A percentile compares a stretch with the other conserved stretches of the same genome.
Conservation (phyloP, 2,329 filamentous ascomycete species). For the Ophiocordyceps camponoti-leonardi region DNA sequence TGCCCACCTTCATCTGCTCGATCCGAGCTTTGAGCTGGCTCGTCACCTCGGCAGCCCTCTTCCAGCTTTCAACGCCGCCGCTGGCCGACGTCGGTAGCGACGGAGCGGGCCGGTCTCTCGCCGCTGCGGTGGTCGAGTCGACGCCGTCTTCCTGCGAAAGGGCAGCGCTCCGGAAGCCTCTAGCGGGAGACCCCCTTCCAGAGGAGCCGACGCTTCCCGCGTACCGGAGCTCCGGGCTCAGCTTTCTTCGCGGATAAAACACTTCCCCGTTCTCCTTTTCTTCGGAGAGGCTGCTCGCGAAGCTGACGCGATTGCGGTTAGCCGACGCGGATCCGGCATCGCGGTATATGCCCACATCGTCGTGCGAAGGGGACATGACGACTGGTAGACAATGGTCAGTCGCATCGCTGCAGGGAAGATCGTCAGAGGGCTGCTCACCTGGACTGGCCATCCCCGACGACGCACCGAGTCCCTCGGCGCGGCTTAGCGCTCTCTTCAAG, state of each 20-base stretch:
- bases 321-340: constrained; percentile 25
- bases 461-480: constrained; percentile 33
- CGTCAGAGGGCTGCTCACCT: constrained; percentile 6
- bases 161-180: constrained; percentile 28
- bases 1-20: constrained; percentile 81
- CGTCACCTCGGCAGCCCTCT: constrained; percentile 89
- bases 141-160: constrained; percentile 14
- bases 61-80: constrained; percentile 64
- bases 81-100: constrained; percentile 17
- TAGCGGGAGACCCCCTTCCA: constrained; percentile 40
- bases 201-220: constrained; percentile 31
- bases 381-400: constrained; percentile 7
- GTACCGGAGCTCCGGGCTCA: constrained; percentile 38
- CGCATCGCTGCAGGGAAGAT: constrained; percentile 3
- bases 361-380: constrained; percentile 33
- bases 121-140: constrained; percentile 11
- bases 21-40: constrained; percentile 95
- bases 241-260: constrained; percentile 29
- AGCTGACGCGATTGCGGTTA: constrained; percentile 38
- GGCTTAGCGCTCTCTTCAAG: constrained; percentile 69
- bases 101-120: constrained; percentile 16
- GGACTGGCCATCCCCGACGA: constrained; percentile 21
- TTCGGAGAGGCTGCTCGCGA: constrained; percentile 49
- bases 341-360: constrained; percentile 44
- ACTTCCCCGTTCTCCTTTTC: constrained; percentile 58